Conservation (phyloP, 148 eudicot species). For the Polygonum aviculare region DNA sequence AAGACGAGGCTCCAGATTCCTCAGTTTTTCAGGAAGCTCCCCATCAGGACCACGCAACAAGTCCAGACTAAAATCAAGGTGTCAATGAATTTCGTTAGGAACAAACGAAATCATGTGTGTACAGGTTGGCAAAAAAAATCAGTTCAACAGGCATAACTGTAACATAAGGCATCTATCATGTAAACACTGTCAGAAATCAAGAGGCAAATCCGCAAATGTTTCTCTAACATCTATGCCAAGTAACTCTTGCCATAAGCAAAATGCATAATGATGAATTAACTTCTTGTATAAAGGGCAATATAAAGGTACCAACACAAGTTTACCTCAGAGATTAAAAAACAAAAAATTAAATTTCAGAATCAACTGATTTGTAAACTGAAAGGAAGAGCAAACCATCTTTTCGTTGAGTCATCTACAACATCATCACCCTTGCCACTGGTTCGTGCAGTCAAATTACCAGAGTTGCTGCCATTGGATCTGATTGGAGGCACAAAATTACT, state of each 20-base stretch:
- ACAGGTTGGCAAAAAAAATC: neutral
- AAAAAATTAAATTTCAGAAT: neutral
- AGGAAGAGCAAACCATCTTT: conserved; percentile 59
- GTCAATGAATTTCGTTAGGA: neutral
- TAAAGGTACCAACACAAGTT: neutral
- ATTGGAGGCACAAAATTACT: conserved; percentile 97
- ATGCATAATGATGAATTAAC: neutral
- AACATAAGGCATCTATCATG: neutral
- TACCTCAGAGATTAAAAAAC: neutral
- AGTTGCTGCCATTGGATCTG: conserved; percentile 59
- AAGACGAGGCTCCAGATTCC: conserved; percentile 95
- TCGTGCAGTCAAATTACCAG: conserved; percentile 56
- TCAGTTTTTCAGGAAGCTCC: conserved; percentile 88
- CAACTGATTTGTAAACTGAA: neutral
- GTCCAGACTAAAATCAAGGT: conserved; percentile 54
- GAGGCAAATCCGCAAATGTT: neutral
- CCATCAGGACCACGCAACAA: conserved; percentile 94
- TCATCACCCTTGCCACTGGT: conserved; percentile 70
- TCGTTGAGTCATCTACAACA: conserved; percentile 69
- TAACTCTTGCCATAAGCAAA: neutral
- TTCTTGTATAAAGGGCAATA: neutral
- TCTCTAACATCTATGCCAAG: neutral
- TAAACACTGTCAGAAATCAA: neutral
- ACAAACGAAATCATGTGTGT: neutral
- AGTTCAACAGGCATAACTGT: neutral